Percentiles rank a stretch among this genome's conserved stretches.
Evolutionary conservation across 176 grass and related monocot species (phyloP).

Genomic region (Neostapfia colusana): DNA sequence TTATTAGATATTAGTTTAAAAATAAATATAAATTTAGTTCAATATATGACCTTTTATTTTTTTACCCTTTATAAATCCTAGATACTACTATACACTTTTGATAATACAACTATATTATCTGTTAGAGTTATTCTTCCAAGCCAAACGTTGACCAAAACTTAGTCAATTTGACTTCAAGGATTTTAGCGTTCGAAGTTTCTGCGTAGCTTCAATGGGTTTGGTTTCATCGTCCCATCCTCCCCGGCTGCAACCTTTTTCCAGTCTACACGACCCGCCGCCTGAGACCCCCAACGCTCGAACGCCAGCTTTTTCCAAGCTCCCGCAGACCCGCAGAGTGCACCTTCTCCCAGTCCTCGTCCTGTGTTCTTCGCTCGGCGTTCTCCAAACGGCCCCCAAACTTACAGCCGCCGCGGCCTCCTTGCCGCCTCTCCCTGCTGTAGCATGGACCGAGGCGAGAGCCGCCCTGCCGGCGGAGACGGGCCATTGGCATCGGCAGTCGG

Average conservation of each 20-base stretch:
- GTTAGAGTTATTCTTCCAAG: too few species aligned
- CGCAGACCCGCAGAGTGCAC: background rate
- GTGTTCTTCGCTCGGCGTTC: background rate
- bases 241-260: background rate
- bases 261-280: background rate
- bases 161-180: background rate
- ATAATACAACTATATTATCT: too few species aligned
- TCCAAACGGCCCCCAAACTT: background rate
- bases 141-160: too few species aligned
- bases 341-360: background rate
- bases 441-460: conserved; percentile 4
- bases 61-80: too few species aligned
- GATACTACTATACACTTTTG: too few species aligned
- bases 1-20: too few species aligned
- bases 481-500: conserved; percentile 9
- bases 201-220: background rate
- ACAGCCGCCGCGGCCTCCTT: background rate
- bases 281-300: background rate
- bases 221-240: too few species aligned
- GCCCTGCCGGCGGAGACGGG: background rate
- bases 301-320: background rate
- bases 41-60: too few species aligned
- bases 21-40: too few species aligned
- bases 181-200: background rate
- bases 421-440: background rate